Base-by-base conservation (phyloP, 768 basidiomycete species). In the Suillus weaverae region DNA sequence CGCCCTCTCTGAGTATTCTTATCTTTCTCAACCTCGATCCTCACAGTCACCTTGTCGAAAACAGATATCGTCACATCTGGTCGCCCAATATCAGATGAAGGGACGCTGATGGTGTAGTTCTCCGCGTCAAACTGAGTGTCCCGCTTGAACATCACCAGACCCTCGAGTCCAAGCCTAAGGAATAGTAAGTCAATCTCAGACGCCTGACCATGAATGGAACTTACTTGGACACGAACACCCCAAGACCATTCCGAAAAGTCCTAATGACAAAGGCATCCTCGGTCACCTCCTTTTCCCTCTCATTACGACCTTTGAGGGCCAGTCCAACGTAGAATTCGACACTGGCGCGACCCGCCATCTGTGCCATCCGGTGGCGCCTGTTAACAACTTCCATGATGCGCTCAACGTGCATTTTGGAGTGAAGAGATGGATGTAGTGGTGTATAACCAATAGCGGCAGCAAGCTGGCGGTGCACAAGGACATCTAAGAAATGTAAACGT, bases 291-390 rank as follows among this genome's bases (percentile, higher is more conserved):
- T 62, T 79, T 64, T 70, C 87, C 63, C 75, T 73, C 67, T 81
- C 73, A 53, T 84, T 84, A 16, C 89, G 82, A 3, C 85, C 87
- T 69, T 94, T 94, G 66, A 99, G 78, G 5, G 96, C 95, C 18
- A 99, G 79, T 0, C 97, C 96, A 33, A 98, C 95, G 71, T 97
- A 99, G 69, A 99, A 99, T 77, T 99, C 97, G 38, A 98, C 91
- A 73, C 94, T 97, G 0, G 97, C 97, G 16, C 97, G 84, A 4
- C 96, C 89, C 0, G 97, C 97, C 92, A 96, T 97, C 73, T 99
- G 97, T 0, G 97, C 97, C 86, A 97, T 91, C 33, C 97, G 85
- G 74, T 99, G 97, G 20, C 96, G 85, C 50, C 89, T 85, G 71
- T 99, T 99, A 60, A 99, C 91, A 30, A 91, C 88, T 63, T 89